Base-by-base conservation (phyloP, 495 filamentous ascomycete genomes). In the Talaromyces nanjingensis region DNA sequence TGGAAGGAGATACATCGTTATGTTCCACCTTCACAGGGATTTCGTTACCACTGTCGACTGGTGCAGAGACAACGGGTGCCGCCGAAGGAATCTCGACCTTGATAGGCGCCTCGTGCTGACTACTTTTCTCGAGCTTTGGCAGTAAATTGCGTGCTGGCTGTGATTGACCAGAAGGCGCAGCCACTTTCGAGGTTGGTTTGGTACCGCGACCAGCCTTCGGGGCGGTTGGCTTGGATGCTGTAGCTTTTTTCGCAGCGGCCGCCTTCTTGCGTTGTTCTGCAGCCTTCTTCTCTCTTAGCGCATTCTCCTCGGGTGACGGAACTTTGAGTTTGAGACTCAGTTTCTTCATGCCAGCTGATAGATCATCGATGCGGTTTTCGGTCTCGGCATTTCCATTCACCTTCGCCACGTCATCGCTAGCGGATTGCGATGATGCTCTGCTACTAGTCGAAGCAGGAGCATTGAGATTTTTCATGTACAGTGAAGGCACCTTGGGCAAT, bases 261-360 rank as follows among this genome's bases (percentile, higher is more conserved):
- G 53, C 59, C 55, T 70, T 59, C 27, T 59, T 59, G 9, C 56
- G 56, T 16, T 33, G 42, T 27, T 79, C 77, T 18, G 64, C 73
- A 7, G 73, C 70, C 57, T 78, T 75, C 29, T 72, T 74, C 67
- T 85, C 81, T 33, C 81, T 76, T 6, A 83, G 83, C 37, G 89
- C 88, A 62, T 87, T 82, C 69, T 91, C 87, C 63, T 91, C 86
- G 25, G 87, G 84, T 0, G 88, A 84, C 0, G 90, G 79, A 47
- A 93, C 78, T 52, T 86, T 90, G 56, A 96, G 78, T 68, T 88
- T 93, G 66, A 96, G 86, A 31, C 74, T 77, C 65, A 80, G 72
- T 66, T 86, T 89, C 68, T 87, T 87, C 72, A 93, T 81, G 12
- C 84, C 85, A n/a, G 81, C 77, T 0, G 89, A 81, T 33, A 94